Base-by-base conservation (phyloP, 1,284 basidiomycete species). In the Pascua guehoae region DNA sequence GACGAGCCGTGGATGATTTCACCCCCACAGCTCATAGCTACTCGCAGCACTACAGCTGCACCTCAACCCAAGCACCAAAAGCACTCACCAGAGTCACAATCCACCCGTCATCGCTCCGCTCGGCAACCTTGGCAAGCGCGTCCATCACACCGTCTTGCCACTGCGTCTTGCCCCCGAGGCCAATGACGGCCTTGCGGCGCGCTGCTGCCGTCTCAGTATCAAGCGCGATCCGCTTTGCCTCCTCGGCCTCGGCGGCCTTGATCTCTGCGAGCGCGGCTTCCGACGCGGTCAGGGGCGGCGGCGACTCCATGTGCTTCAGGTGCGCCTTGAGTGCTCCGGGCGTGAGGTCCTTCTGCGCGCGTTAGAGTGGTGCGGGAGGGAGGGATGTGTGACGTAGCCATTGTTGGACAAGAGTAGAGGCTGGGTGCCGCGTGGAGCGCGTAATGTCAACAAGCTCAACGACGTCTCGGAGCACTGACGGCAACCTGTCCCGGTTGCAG, bases 201-300 rank as follows among this genome's bases (percentile, higher is more conserved):
- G 69, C 64, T 4, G 63, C 63, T 41, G 67, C 67, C 2, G 60
- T 63, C 41, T 73, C 69, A 5, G 68, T 68, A 51, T 75, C 73
- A 16, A 74, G 54, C 0, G 70, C 71, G 0, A 66, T 65, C 18
- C 70, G 67, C 46, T 71, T 73, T n/a, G 68, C 74, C 58, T 77
- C 76, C 41, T 63, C 63, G 5, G 72, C 73, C 73, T 93, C 91
- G 4, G 88, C 88, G 1, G 84, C 83, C 54, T 83, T 84, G 55
- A 92, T 81, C 60, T 87, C 85, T 1, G 81, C 86, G 58, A 92
- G 82, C 68, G 92, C 91, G 60, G 85, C 83, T 77, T 95, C 91
- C 37, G 86, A 82, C 0, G 84, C 83, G 36, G 87, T 89, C 63
- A 93, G 80, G 1, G 91, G 91, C 57, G 88, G 83, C 1, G 89